Conservation (phyloP, 1,284 basidiomycete species). For the Ceratobasidium sp. region DNA sequence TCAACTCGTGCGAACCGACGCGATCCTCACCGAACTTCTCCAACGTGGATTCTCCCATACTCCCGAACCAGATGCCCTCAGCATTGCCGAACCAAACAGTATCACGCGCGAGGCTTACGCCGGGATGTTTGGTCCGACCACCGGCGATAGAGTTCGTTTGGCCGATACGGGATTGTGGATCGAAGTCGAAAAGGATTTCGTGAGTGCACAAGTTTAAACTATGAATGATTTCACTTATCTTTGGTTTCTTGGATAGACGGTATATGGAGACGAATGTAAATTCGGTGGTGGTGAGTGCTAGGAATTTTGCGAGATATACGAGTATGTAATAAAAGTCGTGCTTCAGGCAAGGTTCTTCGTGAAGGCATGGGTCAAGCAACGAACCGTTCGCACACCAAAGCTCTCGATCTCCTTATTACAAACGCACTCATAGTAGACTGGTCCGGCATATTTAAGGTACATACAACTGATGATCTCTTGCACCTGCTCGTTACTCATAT, state of each 20-base stretch:
- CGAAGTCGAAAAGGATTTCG: slow-evolving; percentile 90
- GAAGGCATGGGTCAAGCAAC: slow-evolving; percentile 97
- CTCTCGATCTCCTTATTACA: slow-evolving; percentile 92
- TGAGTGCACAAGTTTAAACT: slow-evolving; percentile 51
- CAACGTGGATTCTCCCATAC: slow-evolving; percentile 71
- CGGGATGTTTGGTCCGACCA: slow-evolving; percentile 94
- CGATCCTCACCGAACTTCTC: slow-evolving; percentile 59
- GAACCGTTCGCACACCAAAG: slow-evolving; percentile 71
- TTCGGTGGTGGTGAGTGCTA: slow-evolving; percentile 85
- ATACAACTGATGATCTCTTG: background rate
- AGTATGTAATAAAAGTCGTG: background rate
- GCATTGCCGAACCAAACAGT: slow-evolving; percentile 61
- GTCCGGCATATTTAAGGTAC: slow-evolving; percentile 92
- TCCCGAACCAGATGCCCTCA: slow-evolving; percentile 67
- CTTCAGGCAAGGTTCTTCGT: slow-evolving; percentile 85
- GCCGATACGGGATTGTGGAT: slow-evolving; percentile 94
- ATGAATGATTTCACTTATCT: background rate
- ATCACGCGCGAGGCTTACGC: slow-evolving; percentile 78
- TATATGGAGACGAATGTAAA: slow-evolving; percentile 96
- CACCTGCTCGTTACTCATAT: slow-evolving; percentile 38
- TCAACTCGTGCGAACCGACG: slow-evolving; percentile 59
- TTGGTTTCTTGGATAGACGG: slow-evolving; percentile 60
- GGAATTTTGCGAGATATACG: slow-evolving; percentile 9
- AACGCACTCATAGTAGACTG: slow-evolving; percentile 96
- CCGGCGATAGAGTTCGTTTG: slow-evolving; percentile 87